Base-by-base conservation (phyloP, 768 basidiomycete genomes). In the Multifurca ochricompacta region DNA sequence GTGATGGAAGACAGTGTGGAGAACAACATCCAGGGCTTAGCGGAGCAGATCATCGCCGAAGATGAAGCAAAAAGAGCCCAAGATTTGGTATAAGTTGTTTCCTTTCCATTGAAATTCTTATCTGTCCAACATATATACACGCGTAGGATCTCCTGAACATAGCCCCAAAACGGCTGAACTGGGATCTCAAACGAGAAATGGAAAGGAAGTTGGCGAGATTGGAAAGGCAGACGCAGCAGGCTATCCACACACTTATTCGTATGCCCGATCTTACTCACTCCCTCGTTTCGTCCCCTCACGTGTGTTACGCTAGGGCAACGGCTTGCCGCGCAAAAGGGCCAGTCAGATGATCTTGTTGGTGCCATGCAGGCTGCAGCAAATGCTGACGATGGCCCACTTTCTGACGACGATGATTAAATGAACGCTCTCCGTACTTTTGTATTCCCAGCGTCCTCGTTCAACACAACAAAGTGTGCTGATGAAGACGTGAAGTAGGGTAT, bases 101-200 rank as follows among this genome's bases (percentile, higher is more conserved):
- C 48, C 14, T 25, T 36, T 49, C 14, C 27, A 27, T 45, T 43
- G n/a, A 34, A 43, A 40, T 14, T 48, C 37, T 10, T 28, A 30
- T 54, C 35, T 19, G 34, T 41, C 41, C 31, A 50, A 32, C 42
- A 49, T 58, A 32, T 41, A 49, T 58, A 37, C 49, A 27, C 54
- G 36, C 68, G 30, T 65, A 95, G 93, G 91, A 95, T 66, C 75
- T 96, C 41, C 90, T 96, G 67, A 98, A 96, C 66, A 98, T 99
- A 62, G 94, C 93, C 21, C 96, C 96, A 3, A 97, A 94, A 77
- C 80, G 93, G 43, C 85, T 91, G 9, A 98, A 95, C 69, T 95
- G 92, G 93, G 92, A 95, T 67, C 74, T 96, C 63, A 94, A 93
- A 68, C 81, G 92, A 53, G 92, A 97, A 63, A 82, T 94, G 71